A percentile compares a stretch with the other conserved stretches of the same genome.
These are phyloP conservation scores for Leishmania tarentolae DNA, from an alignment of 208 protist genomes.

Conservation along the genomic window DNA sequence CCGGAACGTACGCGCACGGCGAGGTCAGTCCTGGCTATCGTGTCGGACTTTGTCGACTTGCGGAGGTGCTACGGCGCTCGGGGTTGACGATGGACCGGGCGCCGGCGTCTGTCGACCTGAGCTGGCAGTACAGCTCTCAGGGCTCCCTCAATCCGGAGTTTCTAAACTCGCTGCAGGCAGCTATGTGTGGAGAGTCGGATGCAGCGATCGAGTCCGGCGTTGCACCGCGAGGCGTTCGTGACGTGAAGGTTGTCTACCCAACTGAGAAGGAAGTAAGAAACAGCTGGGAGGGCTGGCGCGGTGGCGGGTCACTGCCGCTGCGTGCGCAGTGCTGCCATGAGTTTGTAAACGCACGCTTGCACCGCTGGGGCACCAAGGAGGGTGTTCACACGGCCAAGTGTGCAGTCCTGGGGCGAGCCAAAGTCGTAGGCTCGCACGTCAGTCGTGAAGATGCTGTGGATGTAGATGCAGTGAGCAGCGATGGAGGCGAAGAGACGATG, in stretches of 20 bases:
- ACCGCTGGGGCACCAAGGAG: constrained; percentile 48
- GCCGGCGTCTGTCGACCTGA: constrained; percentile 29
- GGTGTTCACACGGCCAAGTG: background rate
- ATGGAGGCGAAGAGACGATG: background rate
- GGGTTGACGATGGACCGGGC: background rate
- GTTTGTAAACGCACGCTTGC: constrained; percentile 72
- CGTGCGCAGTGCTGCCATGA: constrained; percentile 47
- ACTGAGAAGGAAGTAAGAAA: constrained; percentile 77
- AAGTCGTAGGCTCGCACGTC: background rate
- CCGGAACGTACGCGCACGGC: constrained; percentile 42
- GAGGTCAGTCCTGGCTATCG: constrained; percentile 33
- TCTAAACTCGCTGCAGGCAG: constrained; percentile 36
- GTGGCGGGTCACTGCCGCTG: constrained; percentile 74
- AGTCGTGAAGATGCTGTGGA: constrained; percentile 10
- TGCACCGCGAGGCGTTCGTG: background rate
- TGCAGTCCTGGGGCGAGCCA: background rate
- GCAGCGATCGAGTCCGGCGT: background rate
- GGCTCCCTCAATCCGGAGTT: constrained; percentile 60
- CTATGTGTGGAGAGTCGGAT: constrained; percentile 39
- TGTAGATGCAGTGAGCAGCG: constrained; percentile 16
- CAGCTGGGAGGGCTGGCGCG: constrained; percentile 77
- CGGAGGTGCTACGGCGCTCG: constrained; percentile 23
- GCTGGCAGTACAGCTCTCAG: constrained; percentile 89
- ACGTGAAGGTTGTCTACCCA: constrained; percentile 79
- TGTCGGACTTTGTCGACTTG: constrained; percentile 40